phyloP scores from a whole-genome alignment of 495 filamentous ascomycete species.

The Opeltia flavorubescens region DNA sequence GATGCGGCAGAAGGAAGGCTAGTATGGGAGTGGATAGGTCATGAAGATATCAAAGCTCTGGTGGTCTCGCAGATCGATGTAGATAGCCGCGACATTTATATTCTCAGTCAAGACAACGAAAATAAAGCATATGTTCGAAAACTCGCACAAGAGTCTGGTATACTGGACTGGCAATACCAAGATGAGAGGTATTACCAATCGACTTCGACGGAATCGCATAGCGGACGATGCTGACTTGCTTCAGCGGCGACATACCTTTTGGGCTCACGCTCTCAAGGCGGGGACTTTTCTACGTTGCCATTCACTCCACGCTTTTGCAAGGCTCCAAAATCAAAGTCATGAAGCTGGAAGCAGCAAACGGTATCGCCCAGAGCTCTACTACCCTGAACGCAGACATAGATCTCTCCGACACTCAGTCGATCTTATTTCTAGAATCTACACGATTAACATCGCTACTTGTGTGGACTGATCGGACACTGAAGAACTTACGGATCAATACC shows the following conservation, averaged over 20 bases:
- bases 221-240: conserved; percentile 13
- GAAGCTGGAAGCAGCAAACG: conserved; percentile 54
- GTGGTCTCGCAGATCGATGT: conserved; percentile 66
- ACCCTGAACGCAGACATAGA: conserved; percentile 60
- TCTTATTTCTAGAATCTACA: conserved; percentile 72
- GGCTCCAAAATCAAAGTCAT: conserved; percentile 61
- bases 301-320: conserved; percentile 52
- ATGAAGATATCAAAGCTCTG: conserved; percentile 54
- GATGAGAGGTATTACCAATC: conserved; percentile 37
- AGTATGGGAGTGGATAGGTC: conserved; percentile 50
- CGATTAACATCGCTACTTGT: conserved; percentile 68
- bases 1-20: conserved; percentile 66
- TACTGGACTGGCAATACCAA: conserved; percentile 60
- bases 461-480: conserved; percentile 60
- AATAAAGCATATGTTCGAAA: conserved; percentile 47
- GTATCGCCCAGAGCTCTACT: conserved; percentile 45
- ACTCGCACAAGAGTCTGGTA: conserved; percentile 59
- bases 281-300: conserved; percentile 60
- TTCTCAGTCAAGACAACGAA: conserved; percentile 44
- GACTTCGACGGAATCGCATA: neutral
- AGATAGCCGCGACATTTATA: conserved; percentile 54
- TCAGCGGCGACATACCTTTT: conserved; percentile 53
- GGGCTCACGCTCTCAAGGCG: conserved; percentile 64
- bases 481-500: conserved; percentile 63
- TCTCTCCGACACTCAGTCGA: conserved; percentile 46